phyloP scores from a whole-genome alignment of 257 asterid genomes.

The Petunia axillaris region DNA sequence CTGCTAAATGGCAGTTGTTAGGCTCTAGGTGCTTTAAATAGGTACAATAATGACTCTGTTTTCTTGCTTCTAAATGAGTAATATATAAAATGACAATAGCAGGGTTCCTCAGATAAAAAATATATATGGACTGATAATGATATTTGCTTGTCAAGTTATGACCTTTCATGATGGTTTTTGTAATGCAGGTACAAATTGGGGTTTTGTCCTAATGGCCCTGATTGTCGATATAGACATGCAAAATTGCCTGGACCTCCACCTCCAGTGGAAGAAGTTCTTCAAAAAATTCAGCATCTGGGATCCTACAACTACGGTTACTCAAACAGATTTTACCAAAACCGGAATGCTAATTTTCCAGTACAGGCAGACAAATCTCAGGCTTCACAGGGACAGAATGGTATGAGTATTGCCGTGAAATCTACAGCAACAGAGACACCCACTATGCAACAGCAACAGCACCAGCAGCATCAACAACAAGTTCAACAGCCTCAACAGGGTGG shows the following conservation, averaged over 20 bases:
- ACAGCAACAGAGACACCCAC: conserved; percentile 49
- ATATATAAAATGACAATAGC: neutral
- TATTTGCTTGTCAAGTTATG: conserved; percentile 8
- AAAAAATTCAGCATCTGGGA: conserved; percentile 81
- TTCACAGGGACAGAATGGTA: conserved; percentile 55
- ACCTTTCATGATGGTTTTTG: conserved; percentile 17
- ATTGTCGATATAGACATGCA: conserved; percentile 94
- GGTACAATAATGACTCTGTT: conserved; percentile 17
- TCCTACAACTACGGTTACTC: conserved; percentile 65
- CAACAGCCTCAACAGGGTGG: conserved; percentile 56
- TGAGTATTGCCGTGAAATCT: conserved; percentile 48
- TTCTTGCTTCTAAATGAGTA: conserved; percentile 7
- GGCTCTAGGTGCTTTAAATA: neutral
- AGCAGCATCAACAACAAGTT: conserved; percentile 41
- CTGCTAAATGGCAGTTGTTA: neutral
- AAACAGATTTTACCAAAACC: conserved; percentile 69
- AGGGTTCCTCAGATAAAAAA: neutral
- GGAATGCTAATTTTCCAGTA: conserved; percentile 56
- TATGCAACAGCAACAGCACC: conserved; percentile 47
- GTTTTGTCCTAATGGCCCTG: conserved; percentile 96
- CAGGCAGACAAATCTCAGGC: conserved; percentile 62
- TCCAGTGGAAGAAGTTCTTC: conserved; percentile 88
- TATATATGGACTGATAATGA: neutral
- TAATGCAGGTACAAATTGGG: conserved; percentile 87
- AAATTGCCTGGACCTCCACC: conserved; percentile 97